A percentile compares a stretch with the other conserved stretches of the same genome.
phyloP scores from a whole-genome alignment of 371 early-diverging fungal species.

The Phascolomyces articulosus region DNA sequence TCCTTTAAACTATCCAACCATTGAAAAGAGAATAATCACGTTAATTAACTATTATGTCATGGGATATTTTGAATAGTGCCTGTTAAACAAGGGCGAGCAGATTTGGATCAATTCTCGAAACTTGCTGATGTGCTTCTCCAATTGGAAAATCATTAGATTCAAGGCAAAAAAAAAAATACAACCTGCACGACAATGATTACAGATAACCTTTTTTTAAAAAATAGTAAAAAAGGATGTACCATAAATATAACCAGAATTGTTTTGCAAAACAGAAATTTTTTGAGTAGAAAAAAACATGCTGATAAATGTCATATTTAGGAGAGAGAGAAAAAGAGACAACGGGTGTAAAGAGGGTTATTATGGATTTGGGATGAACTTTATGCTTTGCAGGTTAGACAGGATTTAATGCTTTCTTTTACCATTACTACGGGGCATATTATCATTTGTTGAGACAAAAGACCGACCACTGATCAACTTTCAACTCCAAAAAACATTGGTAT shows the following conservation, averaged over 20 bases:
- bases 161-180: neutral
- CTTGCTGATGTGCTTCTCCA: neutral
- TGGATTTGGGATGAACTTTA: too few species aligned
- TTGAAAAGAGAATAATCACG: too few species aligned
- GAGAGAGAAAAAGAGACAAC: neutral
- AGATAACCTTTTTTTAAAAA: too few species aligned
- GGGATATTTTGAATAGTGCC: neutral
- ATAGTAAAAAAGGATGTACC: neutral
- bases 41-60: too few species aligned
- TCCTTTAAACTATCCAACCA: too few species aligned
- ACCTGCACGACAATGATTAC: too few species aligned
- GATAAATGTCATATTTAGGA: neutral
- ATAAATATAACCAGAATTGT: neutral
- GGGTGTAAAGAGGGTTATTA: too few species aligned
- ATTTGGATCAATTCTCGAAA: conserved; percentile 1
- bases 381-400: too few species aligned
- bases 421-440: neutral
- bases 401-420: too few species aligned
- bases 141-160: neutral
- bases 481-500: too few species aligned
- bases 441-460: neutral
- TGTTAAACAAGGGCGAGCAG: neutral
- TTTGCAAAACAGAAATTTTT: too few species aligned
- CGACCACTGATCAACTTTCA: neutral
- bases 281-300: too few species aligned